Conservation (phyloP, 179 eudicot species). For the Nepenthes alata region DNA sequence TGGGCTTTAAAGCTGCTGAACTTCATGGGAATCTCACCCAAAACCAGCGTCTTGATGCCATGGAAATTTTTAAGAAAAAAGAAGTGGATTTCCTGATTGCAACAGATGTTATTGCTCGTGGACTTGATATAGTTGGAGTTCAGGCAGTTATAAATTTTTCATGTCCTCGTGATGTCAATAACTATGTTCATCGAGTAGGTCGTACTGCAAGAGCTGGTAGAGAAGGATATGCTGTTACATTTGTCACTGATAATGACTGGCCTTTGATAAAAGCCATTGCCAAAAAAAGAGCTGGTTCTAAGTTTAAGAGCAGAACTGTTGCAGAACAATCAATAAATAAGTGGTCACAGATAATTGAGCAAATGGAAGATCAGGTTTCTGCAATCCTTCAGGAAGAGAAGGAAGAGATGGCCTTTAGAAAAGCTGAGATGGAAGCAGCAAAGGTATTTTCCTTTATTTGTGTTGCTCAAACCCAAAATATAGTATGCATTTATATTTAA, state of each 20-base stretch:
- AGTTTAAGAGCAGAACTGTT: constrained; percentile 72
- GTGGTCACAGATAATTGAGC: constrained; percentile 70
- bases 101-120: constrained; percentile 90
- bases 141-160: constrained; percentile 77
- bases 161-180: constrained; percentile 80
- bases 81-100: constrained; percentile 88
- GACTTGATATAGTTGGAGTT: constrained; percentile 90
- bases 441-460: constrained; percentile 34
- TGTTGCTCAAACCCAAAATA: background rate
- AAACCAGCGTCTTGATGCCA: constrained; percentile 78
- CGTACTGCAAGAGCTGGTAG: constrained; percentile 98
- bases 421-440: constrained; percentile 95
- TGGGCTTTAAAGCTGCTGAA: constrained; percentile 88
- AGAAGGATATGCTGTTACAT: constrained; percentile 92
- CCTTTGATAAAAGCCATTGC: constrained; percentile 80
- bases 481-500: background rate
- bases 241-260: constrained; percentile 85
- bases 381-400: constrained; percentile 75
- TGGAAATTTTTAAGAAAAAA: constrained; percentile 72
- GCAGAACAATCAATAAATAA: constrained; percentile 72
- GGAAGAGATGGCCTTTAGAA: constrained; percentile 91
- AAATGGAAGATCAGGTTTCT: constrained; percentile 88
- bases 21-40: constrained; percentile 88
- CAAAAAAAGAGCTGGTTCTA: constrained; percentile 88
- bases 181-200: constrained; percentile 96